Base-by-base conservation (phyloP, 139 green algal species). In the Chlamydomonas sp. region DNA sequence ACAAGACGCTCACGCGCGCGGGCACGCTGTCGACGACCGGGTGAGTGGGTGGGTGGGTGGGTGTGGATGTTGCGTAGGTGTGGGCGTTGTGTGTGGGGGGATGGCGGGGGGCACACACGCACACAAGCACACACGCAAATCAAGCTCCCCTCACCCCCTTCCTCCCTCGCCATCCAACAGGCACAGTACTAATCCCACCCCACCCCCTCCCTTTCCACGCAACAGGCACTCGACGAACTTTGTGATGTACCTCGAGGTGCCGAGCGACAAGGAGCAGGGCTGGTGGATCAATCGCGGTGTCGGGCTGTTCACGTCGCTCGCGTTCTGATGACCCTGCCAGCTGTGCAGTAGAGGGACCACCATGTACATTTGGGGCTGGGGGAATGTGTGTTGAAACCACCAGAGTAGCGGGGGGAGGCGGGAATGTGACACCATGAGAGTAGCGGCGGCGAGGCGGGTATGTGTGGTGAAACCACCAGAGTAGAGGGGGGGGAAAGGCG, bases 161-260 rank as follows among this genome's bases (percentile, higher is more conserved):
- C n/a, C n/a, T n/a, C n/a, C n/a, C n/a, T n/a, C n/a, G n/a, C n/a
- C n/a, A n/a, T n/a, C n/a, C n/a, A n/a, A n/a, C n/a, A n/a, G n/a
- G n/a, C n/a, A n/a, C n/a, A n/a, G n/a, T n/a, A n/a, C n/a, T n/a
- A n/a, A n/a, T n/a, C n/a, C n/a, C n/a, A n/a, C n/a, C n/a, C n/a
- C n/a, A n/a, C n/a, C n/a, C n/a, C n/a, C n/a, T n/a, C n/a, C n/a
- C n/a, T n/a, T n/a, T n/a, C n/a, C n/a, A n/a, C n/a, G n/a, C n/a
- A n/a, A n/a, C n/a, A n/a, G n/a, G 38, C 89, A 95, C 76, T 90
- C 80, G 28, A 93, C 89, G 36, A 95, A 95, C 81, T 95, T 94
- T 75, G 80, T 95, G 6, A 86, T 94, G 80, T 88, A 84, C 71
- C 43, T 95, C 35, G 88, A 92, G 70, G 48, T 95, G 63, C 83